Evolutionary conservation across 257 asterid species (phyloP).

Genomic region (Capsicum baccatum): DNA sequence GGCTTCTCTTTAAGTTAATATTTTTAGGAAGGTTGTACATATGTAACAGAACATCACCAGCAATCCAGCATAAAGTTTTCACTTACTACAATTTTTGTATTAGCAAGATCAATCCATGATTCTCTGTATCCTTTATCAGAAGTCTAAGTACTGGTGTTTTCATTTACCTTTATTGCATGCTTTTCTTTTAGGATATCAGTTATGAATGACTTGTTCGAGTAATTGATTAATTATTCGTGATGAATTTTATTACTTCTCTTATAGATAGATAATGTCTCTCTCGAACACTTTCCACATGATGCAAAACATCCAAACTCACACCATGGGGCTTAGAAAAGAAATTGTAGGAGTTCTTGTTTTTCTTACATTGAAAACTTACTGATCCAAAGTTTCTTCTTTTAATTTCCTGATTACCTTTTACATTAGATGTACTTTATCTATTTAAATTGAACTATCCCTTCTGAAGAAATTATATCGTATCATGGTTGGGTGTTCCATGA

Average conservation of each 20-base stretch:
- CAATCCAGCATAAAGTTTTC: not conserved
- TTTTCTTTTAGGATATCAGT: slow-evolving; percentile 4
- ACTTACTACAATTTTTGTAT: not conserved
- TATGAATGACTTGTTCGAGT: not conserved
- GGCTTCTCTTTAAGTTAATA: slow-evolving; percentile 4
- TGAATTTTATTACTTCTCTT: slow-evolving; percentile 3
- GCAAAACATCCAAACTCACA: slow-evolving; percentile 3
- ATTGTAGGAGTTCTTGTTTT: slow-evolving; percentile 1
- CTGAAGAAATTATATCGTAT: not conserved
- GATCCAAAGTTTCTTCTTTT: not conserved
- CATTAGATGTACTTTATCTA: not conserved
- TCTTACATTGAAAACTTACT: not conserved
- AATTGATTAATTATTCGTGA: not conserved
- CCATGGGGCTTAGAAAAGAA: not conserved
- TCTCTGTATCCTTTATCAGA: not conserved
- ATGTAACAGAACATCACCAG: not conserved
- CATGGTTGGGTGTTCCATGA: not conserved
- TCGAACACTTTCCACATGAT: not conserved
- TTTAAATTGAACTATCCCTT: not conserved
- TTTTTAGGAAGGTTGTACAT: not conserved
- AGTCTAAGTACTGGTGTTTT: not conserved
- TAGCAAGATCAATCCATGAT: slow-evolving; percentile 20
- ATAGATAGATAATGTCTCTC: not conserved
- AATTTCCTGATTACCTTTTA: not conserved
- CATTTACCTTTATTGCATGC: slow-evolving; percentile 24